Evolutionary conservation across 306 rosid genomes (phyloP).

Genomic region (Trifolium dubium): DNA sequence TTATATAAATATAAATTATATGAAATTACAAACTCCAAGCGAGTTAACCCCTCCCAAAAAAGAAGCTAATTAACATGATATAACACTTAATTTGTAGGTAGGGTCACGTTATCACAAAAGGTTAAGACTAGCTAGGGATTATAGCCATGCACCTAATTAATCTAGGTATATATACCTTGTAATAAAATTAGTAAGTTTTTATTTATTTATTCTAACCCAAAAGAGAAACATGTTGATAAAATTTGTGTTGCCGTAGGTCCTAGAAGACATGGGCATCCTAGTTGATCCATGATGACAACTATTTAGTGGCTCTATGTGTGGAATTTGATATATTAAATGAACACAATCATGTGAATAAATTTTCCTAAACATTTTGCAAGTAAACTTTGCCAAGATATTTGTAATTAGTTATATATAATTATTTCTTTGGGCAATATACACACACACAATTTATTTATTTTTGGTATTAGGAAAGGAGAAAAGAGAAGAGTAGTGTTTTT

Average conservation of each 20-base stretch:
- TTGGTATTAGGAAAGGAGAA: no score
- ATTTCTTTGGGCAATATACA: no score
- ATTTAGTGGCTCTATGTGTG: slow-evolving; percentile 40
- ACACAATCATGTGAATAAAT: slow-evolving; percentile 29
- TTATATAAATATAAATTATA: neutral
- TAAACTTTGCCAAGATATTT: slow-evolving; percentile 35
- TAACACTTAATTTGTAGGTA: neutral
- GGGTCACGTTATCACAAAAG: slow-evolving; percentile 11
- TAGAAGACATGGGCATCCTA: slow-evolving; percentile 51
- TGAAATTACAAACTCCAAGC: neutral
- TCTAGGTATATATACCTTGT: neutral
- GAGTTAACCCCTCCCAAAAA: neutral
- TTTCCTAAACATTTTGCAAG: neutral
- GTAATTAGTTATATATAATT: neutral
- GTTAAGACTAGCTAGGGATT: slow-evolving; percentile 16
- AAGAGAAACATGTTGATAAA: slow-evolving; percentile 21
- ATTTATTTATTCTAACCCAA: neutral
- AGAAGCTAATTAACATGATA: neutral
- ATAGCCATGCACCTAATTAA: slow-evolving; percentile 21
- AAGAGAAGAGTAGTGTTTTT: no score
- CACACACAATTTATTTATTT: no score
- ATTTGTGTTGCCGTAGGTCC: slow-evolving; percentile 48
- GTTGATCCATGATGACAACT: slow-evolving; percentile 39
- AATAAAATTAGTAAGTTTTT: neutral
- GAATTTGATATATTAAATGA: slow-evolving; percentile 37